A percentile compares a stretch with the other conserved stretches of the same genome.
phyloP scores from a whole-genome alignment of 2,329 filamentous ascomycete species.

The Tolypocladium endophyticum region DNA sequence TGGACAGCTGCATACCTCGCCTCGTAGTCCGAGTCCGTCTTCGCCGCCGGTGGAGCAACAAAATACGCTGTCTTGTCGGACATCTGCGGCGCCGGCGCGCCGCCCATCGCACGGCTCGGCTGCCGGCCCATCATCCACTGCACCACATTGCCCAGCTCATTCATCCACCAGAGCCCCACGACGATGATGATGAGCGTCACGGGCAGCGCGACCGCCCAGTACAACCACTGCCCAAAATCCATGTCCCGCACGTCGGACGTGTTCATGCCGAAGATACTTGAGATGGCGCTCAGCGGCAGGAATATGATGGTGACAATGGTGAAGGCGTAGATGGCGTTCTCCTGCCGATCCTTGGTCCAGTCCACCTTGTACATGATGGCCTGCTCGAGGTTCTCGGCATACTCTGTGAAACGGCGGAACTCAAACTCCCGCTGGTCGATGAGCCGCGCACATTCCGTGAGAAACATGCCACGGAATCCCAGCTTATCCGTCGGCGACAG shows the following conservation, averaged over 20 bases:
- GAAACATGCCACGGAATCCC: conserved; percentile 26
- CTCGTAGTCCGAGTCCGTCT: not conserved
- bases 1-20: not conserved
- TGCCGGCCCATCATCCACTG: conserved; percentile 16
- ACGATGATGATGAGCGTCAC: conserved; percentile 30
- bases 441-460: conserved; percentile 25
- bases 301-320: conserved; percentile 40
- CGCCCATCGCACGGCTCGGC: not conserved
- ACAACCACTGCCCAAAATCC: conserved; percentile 35
- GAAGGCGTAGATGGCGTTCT: conserved; percentile 37
- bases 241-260: conserved; percentile 38
- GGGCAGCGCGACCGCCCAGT: conserved; percentile 38
- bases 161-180: conserved; percentile 30
- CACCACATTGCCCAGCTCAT: conserved; percentile 25
- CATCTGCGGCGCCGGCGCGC: not conserved
- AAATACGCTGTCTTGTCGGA: not conserved
- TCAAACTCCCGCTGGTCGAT: conserved; percentile 26
- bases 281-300: conserved; percentile 33
- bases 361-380: conserved; percentile 24
- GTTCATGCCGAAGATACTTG: conserved; percentile 44
- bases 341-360: conserved; percentile 32
- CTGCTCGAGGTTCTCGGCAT: conserved; percentile 18
- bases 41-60: not conserved
- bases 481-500: conserved; percentile 25
- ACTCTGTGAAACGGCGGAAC: conserved; percentile 18